Percentiles rank a stretch among this genome's conserved stretches.
Evolutionary conservation across 805 yeast species (phyloP).

Genomic region (Ogataea parapolymorpha): DNA sequence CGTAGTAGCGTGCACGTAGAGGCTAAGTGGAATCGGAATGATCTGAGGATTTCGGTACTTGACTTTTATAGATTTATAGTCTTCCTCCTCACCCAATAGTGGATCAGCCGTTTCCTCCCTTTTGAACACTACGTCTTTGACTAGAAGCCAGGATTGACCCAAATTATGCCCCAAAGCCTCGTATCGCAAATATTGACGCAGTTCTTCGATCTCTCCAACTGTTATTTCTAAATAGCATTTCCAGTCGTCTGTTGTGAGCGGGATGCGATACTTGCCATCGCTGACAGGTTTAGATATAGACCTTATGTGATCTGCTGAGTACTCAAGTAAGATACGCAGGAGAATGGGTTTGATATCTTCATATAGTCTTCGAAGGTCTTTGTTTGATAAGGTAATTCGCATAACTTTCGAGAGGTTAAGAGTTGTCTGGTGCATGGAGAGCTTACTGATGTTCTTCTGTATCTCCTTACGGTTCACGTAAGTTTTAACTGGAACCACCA

Average conservation of each 20-base stretch:
- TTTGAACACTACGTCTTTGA: conserved; percentile 15
- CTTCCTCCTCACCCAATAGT: background rate
- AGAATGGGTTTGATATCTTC: conserved; percentile 18
- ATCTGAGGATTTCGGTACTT: conserved; percentile 19
- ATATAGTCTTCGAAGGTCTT: conserved; percentile 22
- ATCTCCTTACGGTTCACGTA: conserved; percentile 27
- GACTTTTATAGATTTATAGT: conserved; percentile 15
- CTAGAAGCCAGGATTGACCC: conserved; percentile 18
- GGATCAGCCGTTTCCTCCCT: background rate
- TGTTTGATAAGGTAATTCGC: conserved; percentile 24
- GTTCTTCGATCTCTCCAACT: conserved; percentile 20
- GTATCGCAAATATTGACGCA: conserved; percentile 8
- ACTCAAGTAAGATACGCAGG: conserved; percentile 21
- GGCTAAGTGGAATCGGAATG: conserved; percentile 21
- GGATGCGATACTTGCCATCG: conserved; percentile 15
- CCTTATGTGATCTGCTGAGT: conserved; percentile 19
- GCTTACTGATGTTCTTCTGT: conserved; percentile 18
- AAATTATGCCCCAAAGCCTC: conserved; percentile 1
- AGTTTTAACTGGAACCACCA: conserved; percentile 25
- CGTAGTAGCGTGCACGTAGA: conserved; percentile 24
- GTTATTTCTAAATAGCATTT: conserved; percentile 23
- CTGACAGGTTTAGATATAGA: conserved; percentile 9
- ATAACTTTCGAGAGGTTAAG: conserved; percentile 21
- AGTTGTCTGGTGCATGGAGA: conserved; percentile 7
- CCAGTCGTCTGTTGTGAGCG: conserved; percentile 26